These are phyloP conservation scores for Lunularia cruciata DNA, from an alignment of 225 moss, liverwort and hornwort species.

Conservation along the genomic window DNA sequence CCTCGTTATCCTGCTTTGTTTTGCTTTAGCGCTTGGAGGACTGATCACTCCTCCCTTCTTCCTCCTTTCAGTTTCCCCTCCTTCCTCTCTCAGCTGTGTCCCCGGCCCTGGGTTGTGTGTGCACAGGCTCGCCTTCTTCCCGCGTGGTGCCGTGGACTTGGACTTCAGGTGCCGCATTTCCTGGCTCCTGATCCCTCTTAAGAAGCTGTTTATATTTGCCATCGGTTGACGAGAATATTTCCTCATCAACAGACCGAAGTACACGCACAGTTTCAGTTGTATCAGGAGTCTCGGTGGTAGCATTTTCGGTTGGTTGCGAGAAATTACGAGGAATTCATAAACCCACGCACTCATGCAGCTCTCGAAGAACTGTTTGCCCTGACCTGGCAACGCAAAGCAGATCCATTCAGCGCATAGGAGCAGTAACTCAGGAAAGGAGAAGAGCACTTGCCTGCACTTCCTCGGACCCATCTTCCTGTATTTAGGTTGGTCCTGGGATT, in stretches of 20 bases:
- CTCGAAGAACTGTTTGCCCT: not conserved
- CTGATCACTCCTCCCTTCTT: not conserved
- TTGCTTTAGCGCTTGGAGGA: not conserved
- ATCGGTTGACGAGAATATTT: constrained; percentile 20
- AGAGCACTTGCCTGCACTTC: not conserved
- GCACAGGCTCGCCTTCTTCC: not conserved
- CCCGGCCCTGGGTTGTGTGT: not conserved
- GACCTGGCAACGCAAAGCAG: not conserved
- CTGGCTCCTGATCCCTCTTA: not conserved
- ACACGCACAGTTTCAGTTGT: constrained; percentile 14
- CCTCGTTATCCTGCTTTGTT: not conserved
- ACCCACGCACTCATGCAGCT: not conserved
- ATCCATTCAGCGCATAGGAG: constrained; percentile 20
- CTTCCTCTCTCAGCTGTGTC: not conserved
- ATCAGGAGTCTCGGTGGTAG: constrained; percentile 20
- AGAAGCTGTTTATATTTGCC: constrained; percentile 5
- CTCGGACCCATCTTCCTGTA: not conserved
- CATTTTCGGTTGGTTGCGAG: not conserved
- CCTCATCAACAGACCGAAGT: constrained; percentile 6
- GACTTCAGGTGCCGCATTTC: not conserved
- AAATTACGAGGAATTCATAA: constrained; percentile 19
- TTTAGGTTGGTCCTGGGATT: constrained; percentile 24
- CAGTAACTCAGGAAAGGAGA: constrained; percentile 1
- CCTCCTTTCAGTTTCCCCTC: not conserved
- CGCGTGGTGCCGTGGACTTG: constrained; percentile 11